These are phyloP conservation scores for Calonectria leucothoes DNA, from an alignment of 2,329 filamentous ascomycete species.

Conservation along the genomic window DNA sequence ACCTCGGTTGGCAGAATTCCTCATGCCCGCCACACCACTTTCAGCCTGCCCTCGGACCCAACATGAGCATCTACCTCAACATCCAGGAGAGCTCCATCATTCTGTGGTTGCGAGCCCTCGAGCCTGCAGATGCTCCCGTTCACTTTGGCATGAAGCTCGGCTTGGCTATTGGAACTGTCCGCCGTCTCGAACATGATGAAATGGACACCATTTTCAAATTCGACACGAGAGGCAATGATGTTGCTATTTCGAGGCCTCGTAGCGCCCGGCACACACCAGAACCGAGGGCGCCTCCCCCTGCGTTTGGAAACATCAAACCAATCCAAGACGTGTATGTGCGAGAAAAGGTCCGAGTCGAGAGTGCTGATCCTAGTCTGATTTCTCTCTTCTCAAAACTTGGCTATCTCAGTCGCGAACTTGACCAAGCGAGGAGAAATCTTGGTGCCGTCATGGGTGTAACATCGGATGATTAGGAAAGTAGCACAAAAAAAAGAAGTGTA, in stretches of 20 bases:
- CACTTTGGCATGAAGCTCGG: conserved; percentile 75
- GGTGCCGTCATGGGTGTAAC: conserved; percentile 80
- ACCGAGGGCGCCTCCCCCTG: conserved; percentile 30
- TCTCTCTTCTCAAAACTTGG: conserved; percentile 85
- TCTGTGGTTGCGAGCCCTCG: conserved; percentile 76
- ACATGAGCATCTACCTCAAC: conserved; percentile 79
- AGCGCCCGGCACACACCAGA: conserved; percentile 40
- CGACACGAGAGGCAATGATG: conserved; percentile 47
- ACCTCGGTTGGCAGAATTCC: conserved; percentile 57
- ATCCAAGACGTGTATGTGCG: conserved; percentile 79
- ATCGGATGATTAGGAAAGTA: conserved; percentile 34
- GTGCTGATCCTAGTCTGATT: conserved; percentile 87
- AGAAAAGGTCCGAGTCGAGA: conserved; percentile 91
- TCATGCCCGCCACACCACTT: conserved; percentile 60
- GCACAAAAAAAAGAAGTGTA: conserved; percentile 18
- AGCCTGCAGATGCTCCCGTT: conserved; percentile 72
- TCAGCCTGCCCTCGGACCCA: conserved; percentile 59
- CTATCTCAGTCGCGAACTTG: conserved; percentile 79
- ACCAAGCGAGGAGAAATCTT: conserved; percentile 77
- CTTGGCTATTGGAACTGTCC: conserved; percentile 73
- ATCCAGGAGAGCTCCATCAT: conserved; percentile 78
- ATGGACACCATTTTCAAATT: conserved; percentile 81
- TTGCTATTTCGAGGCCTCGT: conserved; percentile 39
- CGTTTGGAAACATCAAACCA: conserved; percentile 32
- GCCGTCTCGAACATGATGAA: conserved; percentile 81